A percentile compares a stretch with the other conserved stretches of the same genome.
These are phyloP conservation scores for Paramecium biaurelia DNA, from an alignment of 73 alveolate genomes.

Conservation along the genomic window DNA sequence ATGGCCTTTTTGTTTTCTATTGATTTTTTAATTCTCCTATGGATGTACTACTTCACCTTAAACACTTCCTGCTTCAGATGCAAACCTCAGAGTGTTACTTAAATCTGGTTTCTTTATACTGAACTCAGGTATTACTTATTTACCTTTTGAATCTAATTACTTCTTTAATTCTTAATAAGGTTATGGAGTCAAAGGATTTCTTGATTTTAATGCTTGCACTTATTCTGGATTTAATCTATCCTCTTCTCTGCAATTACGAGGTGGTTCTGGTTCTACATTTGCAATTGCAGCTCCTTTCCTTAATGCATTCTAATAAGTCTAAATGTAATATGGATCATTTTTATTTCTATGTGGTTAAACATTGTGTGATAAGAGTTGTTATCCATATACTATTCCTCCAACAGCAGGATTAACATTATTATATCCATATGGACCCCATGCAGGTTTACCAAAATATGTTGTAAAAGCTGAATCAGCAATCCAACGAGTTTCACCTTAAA, in stretches of 20 bases:
- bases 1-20: background rate
- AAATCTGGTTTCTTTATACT: conserved; percentile 58
- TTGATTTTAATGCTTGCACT: conserved; percentile 54
- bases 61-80: conserved; percentile 55
- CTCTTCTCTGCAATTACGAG: conserved; percentile 81
- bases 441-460: conserved; percentile 98
- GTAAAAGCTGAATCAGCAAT: conserved; percentile 93
- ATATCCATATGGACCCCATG: conserved; percentile 92
- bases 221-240: conserved; percentile 75
- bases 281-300: conserved; percentile 75
- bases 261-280: conserved; percentile 74
- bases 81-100: conserved; percentile 53
- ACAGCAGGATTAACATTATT: conserved; percentile 93
- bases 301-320: conserved; percentile 87
- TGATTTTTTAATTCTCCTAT: background rate
- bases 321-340: conserved; percentile 86
- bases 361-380: conserved; percentile 91
- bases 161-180: background rate
- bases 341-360: conserved; percentile 93
- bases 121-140: conserved; percentile 29
- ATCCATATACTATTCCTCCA: conserved; percentile 94
- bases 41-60: background rate
- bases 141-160: background rate
- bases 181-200: conserved; percentile 47
- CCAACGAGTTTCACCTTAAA: conserved; percentile 94